Base-by-base conservation (phyloP, 768 basidiomycete genomes). In the Xerocomellus dryophilus region DNA sequence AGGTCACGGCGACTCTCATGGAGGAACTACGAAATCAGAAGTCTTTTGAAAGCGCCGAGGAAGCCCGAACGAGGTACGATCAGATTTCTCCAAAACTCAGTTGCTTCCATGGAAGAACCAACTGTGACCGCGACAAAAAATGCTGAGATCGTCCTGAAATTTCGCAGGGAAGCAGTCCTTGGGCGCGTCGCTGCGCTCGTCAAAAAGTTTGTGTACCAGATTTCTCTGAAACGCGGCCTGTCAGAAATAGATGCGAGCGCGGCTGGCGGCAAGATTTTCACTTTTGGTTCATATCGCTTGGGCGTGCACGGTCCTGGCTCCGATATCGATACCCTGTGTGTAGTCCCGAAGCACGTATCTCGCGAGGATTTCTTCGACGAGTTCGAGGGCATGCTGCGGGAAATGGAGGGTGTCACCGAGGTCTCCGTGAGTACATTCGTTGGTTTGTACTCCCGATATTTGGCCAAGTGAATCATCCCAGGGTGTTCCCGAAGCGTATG, bases 301-400 rank as follows among this genome's bases (percentile, higher is more conserved):
- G 97, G 97, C 54, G 97, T 98, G 20, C 97, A 98, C 71, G 93
- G 92, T 12, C 97, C 96, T 34, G 90, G 92, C 4, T 80, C 88
- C 45, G 96, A 99, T 81, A 98, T 99, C 69, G 97, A 99, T 76
- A 97, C 95, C n/a, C 75, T 99, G 20, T 90, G 93, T 67, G 96
- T 98, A 35, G 97, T 96, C 35, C 97, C 97, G 7, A 93, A 95
- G 71, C 94, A 98, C 71, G 89, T 98, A 51, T 89, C 87, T 51
- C 81, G 93, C 58, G 94, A 97, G 60, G 95, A 98, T 75, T 98
- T 98, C 76, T 97, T 97, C 67, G 86, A 89, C 0, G 78, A 85
- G 23, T 95, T 99, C 61, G 91, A 93, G 69, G 80, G 83, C 14
- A 91, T 98, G 92, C 75, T 99, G 47, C 83, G 81, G 60, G 84